These are phyloP conservation scores for Pyrenochaeta sp. DNA, from an alignment of 2,329 filamentous ascomycete genomes.

Conservation along the genomic window DNA sequence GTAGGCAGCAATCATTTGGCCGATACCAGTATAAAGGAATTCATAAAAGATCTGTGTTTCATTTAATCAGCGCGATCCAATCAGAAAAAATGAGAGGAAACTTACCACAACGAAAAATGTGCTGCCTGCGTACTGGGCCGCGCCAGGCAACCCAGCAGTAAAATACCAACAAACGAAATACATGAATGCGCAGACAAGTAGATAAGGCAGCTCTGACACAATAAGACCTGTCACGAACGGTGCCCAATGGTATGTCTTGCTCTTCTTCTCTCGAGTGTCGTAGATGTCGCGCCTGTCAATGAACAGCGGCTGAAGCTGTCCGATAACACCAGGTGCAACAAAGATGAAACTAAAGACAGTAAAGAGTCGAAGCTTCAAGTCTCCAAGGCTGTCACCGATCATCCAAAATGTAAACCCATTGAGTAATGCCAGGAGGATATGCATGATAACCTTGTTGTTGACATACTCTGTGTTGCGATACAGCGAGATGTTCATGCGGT, in stretches of 20 bases:
- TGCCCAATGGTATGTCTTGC: constrained; percentile 76
- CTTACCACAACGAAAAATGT: constrained; percentile 46
- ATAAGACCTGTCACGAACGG: constrained; percentile 75
- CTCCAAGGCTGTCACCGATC: constrained; percentile 37
- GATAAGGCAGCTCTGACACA: constrained; percentile 72
- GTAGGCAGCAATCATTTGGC: constrained; percentile 62
- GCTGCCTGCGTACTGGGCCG: constrained; percentile 63
- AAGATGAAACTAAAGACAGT: constrained; percentile 59
- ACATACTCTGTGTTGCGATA: constrained; percentile 36
- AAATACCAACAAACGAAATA: constrained; percentile 74
- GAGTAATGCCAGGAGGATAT: constrained; percentile 33
- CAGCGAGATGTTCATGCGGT: constrained; percentile 29
- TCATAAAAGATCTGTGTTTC: constrained; percentile 75
- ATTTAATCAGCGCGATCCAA: no score
- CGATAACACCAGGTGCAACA: constrained; percentile 51
- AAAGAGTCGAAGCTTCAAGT: constrained; percentile 54
- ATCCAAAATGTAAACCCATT: constrained; percentile 38
- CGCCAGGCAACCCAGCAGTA: constrained; percentile 38
- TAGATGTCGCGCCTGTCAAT: constrained; percentile 58
- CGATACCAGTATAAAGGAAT: constrained; percentile 65
- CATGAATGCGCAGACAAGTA: constrained; percentile 66
- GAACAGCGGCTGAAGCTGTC: constrained; percentile 53
- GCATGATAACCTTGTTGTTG: constrained; percentile 35
- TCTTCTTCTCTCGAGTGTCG: constrained; percentile 66
- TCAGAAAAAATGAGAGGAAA: no score